Base-by-base conservation (phyloP, 2,329 filamentous ascomycete species). In the Scedosporium aurantiacum region DNA sequence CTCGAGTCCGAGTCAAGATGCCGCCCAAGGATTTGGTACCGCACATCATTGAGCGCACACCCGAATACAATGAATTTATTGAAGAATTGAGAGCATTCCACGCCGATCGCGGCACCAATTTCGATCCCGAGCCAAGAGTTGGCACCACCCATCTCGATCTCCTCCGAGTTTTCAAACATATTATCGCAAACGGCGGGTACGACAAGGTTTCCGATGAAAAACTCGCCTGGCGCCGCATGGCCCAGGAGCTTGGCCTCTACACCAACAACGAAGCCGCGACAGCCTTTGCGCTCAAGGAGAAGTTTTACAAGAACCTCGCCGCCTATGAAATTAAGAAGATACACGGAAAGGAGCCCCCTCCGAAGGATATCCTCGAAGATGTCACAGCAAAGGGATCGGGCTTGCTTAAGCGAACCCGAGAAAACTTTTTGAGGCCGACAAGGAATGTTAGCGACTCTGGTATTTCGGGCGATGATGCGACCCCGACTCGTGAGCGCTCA, bases 281-380 rank as follows among this genome's bases (percentile, higher is more conserved):
- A 63, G 91, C 90, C 14, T 96, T 95, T 74, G 83, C 88, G 63
- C 78, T 96, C 61, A 96, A 96, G 76, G 88, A 89, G 61, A 86
- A 89, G 64, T 96, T 94, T 76, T 95, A 95, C 78, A 92, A 91
- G 73, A 91, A 93, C 68, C 82, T 96, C 54, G 88, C 88, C 12
- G 91, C 91, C 1, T 96, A 89, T 73, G 91, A 96, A 74, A 94
- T 96, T 68, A 84, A 83, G 56, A 87, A 85, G 10, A 76, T 91
- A 50, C 88, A 92, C 74, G 82, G 86, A 60, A 86, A 88, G 72
- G 89, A 91, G 64, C 91, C 91, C 0, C 91, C 91, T 16, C 90
- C 91, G 5, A 91, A 89, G 67, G 90, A 95, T 68, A 95, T 96
- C 57, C 78, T 96, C 40, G 91, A 96, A 73, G 86, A 91, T 52